Base-by-base conservation (phyloP, 2,329 filamentous ascomycete genomes). In the Ilyonectria mors-panacis region DNA sequence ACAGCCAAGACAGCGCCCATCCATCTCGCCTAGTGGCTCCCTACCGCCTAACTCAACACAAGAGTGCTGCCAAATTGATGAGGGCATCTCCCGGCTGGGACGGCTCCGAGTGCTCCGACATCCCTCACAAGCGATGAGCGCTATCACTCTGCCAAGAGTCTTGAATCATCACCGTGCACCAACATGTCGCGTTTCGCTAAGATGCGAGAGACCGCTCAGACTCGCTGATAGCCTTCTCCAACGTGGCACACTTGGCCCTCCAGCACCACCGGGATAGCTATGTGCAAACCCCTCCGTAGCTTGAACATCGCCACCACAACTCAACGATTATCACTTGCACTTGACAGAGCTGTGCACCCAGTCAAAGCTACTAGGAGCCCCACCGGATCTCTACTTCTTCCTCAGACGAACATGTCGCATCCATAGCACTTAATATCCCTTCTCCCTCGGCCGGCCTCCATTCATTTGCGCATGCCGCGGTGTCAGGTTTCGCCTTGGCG, bases 71-170 rank as follows among this genome's bases (percentile, higher is more conserved):
- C 55, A 54, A 42, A 33, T 50, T 44, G 23, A 45, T 45, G 35
- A 39, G 39, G 53, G 26, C 51, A 61, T 61, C 56, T 37, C 30
- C 33, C 63, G 63, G 63, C 28, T 65, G 51, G 23, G 26, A 61
- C 63, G 57, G 63, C 63, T 50, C 35, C 51, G 4, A 47, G 15
- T 42, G 6, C 26, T 42, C 15, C 15, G 3, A 42, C 39, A n/a
- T n/a, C 3, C 15, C 37, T 63, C 61, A 28, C 28, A 53, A 23
- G 21, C 30, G 23, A 56, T 28, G 19, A 44, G 54, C 56, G 50
- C 59, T 42, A 60, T 55, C 28, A 19, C 54, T 53, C 47, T 48
- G 61, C 61, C 48, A 44, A 17, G 45, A 19, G 33, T 59, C 55
- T 21, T 44, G 39, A 30, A 26, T 53, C 37, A 26, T 37, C 39